Evolutionary conservation across 169 alveolate species (phyloP).

Genomic region (Blepharisma undulans): DNA sequence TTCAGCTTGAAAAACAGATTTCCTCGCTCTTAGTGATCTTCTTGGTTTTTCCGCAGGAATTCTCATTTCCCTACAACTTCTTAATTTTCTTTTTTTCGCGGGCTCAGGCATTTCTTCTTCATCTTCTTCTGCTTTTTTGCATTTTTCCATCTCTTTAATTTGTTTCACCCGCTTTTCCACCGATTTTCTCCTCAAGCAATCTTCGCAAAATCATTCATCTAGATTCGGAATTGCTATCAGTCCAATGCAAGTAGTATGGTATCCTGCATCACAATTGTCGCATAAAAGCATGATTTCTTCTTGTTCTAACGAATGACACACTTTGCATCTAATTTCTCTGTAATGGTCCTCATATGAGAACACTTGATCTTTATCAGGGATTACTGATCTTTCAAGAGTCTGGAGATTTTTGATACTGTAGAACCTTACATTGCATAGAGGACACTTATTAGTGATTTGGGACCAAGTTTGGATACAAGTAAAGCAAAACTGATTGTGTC

Average conservation of each 20-base stretch:
- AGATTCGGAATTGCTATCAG: slow-evolving; percentile 24
- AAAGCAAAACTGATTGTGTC: slow-evolving; percentile 32
- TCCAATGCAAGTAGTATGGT: slow-evolving; percentile 29
- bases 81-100: not conserved
- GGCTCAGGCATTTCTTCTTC: not conserved
- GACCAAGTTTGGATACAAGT: slow-evolving; percentile 1
- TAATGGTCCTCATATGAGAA: not conserved
- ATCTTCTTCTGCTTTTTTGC: not conserved
- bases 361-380: slow-evolving; percentile 3
- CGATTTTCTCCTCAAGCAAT: not conserved
- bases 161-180: not conserved
- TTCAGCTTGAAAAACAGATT: not conserved
- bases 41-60: not conserved
- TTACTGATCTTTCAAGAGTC: not conserved
- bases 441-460: slow-evolving; percentile 26
- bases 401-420: not conserved
- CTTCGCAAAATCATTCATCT: slow-evolving; percentile 25
- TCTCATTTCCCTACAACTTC: not conserved
- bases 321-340: not conserved
- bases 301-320: not conserved
- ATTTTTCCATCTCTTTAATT: not conserved
- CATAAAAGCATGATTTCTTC: slow-evolving; percentile 36
- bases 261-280: slow-evolving; percentile 31
- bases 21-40: not conserved
- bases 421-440: slow-evolving; percentile 7